phyloP scores from a whole-genome alignment of 2,329 filamentous ascomycete species.

The Mariannaea elegans region DNA sequence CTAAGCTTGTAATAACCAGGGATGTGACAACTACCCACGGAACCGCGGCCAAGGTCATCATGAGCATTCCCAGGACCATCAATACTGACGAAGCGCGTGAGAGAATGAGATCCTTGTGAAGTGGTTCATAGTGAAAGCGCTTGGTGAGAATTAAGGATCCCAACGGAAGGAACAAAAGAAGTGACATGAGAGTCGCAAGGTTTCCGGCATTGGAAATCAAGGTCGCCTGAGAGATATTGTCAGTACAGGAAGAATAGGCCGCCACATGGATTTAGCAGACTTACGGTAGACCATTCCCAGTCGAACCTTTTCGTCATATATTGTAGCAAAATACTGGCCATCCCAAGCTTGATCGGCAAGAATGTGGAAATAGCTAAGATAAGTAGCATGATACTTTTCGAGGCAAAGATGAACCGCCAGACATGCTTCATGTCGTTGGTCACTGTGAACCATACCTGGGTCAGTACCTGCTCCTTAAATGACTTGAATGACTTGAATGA shows the following conservation, averaged over 20 bases:
- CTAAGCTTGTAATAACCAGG: slow-evolving; percentile 56
- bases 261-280: not conserved
- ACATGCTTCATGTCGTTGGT: slow-evolving; percentile 47
- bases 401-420: slow-evolving; percentile 51
- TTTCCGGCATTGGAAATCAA: slow-evolving; percentile 52
- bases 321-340: slow-evolving; percentile 55
- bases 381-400: slow-evolving; percentile 49
- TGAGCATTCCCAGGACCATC: slow-evolving; percentile 45
- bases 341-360: slow-evolving; percentile 42
- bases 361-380: slow-evolving; percentile 44
- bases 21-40: slow-evolving; percentile 49
- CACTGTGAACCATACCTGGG: slow-evolving; percentile 38
- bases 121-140: slow-evolving; percentile 41
- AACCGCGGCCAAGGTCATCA: slow-evolving; percentile 48
- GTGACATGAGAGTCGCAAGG: slow-evolving; percentile 47
- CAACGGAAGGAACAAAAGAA: slow-evolving; percentile 50
- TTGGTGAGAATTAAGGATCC: slow-evolving; percentile 45
- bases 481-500: not conserved
- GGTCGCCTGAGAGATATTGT: slow-evolving; percentile 45
- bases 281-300: slow-evolving; percentile 56
- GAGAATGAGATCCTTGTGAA: slow-evolving; percentile 53
- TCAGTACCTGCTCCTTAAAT: slow-evolving; percentile 26
- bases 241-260: not conserved
- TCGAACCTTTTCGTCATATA: slow-evolving; percentile 61
- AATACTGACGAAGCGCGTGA: slow-evolving; percentile 46